phyloP scores from a whole-genome alignment of 331 rosid species.

The Malus hybrid region DNA sequence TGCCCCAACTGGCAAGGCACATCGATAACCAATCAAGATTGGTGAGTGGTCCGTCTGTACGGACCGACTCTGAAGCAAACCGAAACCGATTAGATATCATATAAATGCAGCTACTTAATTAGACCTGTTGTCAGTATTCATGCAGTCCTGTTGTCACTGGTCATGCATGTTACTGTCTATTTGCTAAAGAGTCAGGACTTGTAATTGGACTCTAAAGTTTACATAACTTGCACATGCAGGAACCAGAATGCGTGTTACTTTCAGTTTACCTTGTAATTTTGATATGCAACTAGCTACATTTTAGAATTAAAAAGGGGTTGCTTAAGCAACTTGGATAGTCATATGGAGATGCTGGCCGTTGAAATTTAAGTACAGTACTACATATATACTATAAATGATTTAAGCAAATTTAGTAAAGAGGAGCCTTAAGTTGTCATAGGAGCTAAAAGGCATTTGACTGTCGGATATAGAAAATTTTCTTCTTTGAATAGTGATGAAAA shows the following conservation, averaged over 20 bases:
- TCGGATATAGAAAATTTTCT: background rate
- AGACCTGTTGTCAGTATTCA: background rate
- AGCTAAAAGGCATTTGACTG: background rate
- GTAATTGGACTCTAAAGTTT: background rate
- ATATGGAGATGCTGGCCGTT: background rate
- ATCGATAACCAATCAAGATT: background rate
- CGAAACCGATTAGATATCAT: background rate
- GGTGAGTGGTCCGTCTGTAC: no score
- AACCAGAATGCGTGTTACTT: background rate
- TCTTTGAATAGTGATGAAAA: background rate
- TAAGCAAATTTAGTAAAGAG: background rate
- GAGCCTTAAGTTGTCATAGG: background rate
- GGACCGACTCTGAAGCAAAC: background rate
- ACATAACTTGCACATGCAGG: background rate
- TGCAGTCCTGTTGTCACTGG: background rate
- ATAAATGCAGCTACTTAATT: background rate
- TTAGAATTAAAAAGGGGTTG: no score
- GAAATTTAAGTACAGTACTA: background rate
- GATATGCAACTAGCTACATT: background rate
- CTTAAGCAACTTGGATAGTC: no score
- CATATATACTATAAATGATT: no score
- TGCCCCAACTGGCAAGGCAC: constrained; percentile 1
- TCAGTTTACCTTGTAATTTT: background rate
- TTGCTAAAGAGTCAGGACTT: background rate
- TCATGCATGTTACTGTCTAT: background rate